Evolutionary conservation across 495 filamentous ascomycete species (phyloP), one percentile per base, ranked within the genome.

Genomic region (Trichoderma erinaceum): DNA sequence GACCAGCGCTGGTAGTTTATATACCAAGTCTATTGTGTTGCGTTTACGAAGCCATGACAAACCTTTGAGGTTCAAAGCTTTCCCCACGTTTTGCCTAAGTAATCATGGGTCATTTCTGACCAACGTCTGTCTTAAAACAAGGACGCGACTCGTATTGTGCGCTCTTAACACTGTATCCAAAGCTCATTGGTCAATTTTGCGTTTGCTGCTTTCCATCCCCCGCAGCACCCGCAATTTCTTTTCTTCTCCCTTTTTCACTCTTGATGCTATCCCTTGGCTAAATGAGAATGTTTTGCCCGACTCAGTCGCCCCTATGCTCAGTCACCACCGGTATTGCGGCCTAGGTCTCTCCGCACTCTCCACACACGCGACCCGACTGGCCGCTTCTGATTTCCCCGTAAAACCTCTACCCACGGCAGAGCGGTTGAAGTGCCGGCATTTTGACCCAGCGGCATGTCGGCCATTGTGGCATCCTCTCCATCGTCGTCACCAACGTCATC

Each of bases 301-400:
- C n/a, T 4, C 4, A 44, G 23, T 16, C 12, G 21, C 29, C 3
- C 56, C 27, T 48, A n/a, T n/a, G 15, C 27, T 63, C 43, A 66
- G n/a, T 61, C 46, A 13, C 41, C 46, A 10, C 68, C 68, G n/a
- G 32, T 52, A 6, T 66, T 70, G 63, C 77, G 75, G 13, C 83
- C 83, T 12, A 86, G 68, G 72, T 86, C 83, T 71, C 84, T 79
- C 67, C 84, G 78, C 16, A 85, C 83, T 69, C 83, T 76, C 84
- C 83, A 86, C 27, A 84, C 83, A 63, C 79, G 75, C 18, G 80
- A 78, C 12, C 84, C 83, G 12, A 79, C 77, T 25, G 79, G 77
- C 71, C 83, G 74, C 66, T 78, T 80, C 72, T 83, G 76, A 32
- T 78, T 79, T 21, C 80, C 80, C 64, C 79, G 70, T n/a, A 84